Evolutionary conservation across 768 basidiomycete genomes (phyloP).

Genomic region (Suillus spraguei): DNA sequence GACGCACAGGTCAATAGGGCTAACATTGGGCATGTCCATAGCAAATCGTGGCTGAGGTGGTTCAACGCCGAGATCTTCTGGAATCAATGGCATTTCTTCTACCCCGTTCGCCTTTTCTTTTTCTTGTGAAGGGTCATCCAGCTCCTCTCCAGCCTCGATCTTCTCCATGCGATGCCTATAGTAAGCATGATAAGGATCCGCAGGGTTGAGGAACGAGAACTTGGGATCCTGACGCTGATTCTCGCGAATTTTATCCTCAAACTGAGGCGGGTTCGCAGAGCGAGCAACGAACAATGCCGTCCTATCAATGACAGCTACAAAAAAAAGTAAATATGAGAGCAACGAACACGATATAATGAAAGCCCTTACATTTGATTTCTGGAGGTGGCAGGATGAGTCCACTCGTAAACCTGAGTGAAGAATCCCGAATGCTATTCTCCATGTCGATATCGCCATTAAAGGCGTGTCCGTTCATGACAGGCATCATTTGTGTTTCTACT

Average conservation of each 20-base stretch:
- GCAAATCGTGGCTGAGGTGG: constrained; percentile 84
- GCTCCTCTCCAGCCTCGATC: constrained; percentile 71
- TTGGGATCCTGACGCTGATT: constrained; percentile 96
- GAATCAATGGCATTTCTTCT: constrained; percentile 34
- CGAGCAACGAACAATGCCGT: constrained; percentile 91
- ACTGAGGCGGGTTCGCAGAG: constrained; percentile 89
- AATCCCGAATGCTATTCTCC: constrained; percentile 36
- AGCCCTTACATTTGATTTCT: constrained; percentile 83
- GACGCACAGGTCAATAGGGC: constrained; percentile 88
- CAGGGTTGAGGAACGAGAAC: constrained; percentile 97
- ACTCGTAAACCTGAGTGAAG: constrained; percentile 59
- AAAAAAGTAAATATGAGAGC: constrained; percentile 14
- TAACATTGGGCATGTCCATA: constrained; percentile 85
- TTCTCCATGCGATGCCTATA: constrained; percentile 91
- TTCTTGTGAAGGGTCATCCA: constrained; percentile 56
- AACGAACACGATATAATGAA: constrained; percentile 6
- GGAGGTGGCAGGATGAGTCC: constrained; percentile 96
- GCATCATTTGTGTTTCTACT: constrained; percentile 43
- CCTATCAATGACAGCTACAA: constrained; percentile 88
- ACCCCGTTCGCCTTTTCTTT: constrained; percentile 44
- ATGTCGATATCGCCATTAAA: constrained; percentile 46
- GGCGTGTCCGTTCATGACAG: constrained; percentile 42
- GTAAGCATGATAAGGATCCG: constrained; percentile 98
- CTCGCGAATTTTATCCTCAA: constrained; percentile 97
- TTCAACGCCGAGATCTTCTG: constrained; percentile 68